Conservation (phyloP, 305 asterid genomes). For the Fraxinus floribunda region DNA sequence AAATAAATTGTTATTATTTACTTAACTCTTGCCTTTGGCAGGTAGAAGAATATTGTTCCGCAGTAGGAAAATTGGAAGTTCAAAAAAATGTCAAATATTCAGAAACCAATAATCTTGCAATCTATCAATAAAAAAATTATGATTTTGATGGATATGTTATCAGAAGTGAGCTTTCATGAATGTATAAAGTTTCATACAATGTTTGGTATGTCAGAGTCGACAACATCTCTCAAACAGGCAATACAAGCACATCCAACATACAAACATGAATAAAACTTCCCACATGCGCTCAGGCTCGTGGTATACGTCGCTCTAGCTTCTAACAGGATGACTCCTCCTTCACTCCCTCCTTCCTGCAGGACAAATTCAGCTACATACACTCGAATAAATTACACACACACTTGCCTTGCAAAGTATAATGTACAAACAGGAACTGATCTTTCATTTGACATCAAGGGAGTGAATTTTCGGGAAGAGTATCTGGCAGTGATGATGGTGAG, state of each 20-base stretch:
- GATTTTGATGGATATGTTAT: not conserved
- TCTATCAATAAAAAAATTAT: not conserved
- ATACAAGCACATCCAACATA: not conserved
- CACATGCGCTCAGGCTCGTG: not conserved
- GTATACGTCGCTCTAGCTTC: not conserved
- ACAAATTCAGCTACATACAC: constrained; percentile 20
- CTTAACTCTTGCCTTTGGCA: not conserved
- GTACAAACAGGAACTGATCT: constrained; percentile 5
- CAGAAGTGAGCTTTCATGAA: not conserved
- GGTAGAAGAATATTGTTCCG: not conserved
- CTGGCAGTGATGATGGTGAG: constrained; percentile 47
- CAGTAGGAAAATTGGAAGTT: not conserved
- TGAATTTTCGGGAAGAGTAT: constrained; percentile 34
- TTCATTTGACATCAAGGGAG: constrained; percentile 13
- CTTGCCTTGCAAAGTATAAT: not conserved
- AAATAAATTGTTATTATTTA: not conserved
- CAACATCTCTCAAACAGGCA: not conserved
- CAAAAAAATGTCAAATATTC: not conserved
- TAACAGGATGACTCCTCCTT: constrained; percentile 2
- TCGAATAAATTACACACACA: constrained; percentile 26
- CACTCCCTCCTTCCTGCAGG: not conserved
- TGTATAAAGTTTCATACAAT: not conserved
- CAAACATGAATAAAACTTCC: not conserved
- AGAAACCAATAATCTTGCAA: not conserved
- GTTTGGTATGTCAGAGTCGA: not conserved